These are phyloP conservation scores for Penicillium flavigenum DNA, from an alignment of 495 filamentous ascomycete genomes.

Conservation along the genomic window DNA sequence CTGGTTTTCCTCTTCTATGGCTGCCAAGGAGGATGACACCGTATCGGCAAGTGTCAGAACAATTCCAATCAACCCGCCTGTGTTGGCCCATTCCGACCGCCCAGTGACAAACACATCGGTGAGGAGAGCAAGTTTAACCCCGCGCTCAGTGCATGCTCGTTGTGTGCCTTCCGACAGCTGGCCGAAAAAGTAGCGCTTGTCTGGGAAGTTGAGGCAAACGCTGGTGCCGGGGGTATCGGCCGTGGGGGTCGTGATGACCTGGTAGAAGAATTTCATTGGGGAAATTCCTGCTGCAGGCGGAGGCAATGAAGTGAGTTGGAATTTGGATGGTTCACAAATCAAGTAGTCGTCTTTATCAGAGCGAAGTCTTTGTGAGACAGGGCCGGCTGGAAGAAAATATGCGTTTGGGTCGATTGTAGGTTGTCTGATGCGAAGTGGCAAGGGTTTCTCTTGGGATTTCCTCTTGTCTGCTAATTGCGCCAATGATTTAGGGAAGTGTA, in stretches of 20 bases:
- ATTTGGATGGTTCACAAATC: constrained; percentile 25
- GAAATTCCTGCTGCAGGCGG: neutral
- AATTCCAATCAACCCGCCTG: constrained; percentile 80
- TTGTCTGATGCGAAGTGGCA: constrained; percentile 5
- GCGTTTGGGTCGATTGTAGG: constrained; percentile 7
- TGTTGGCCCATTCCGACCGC: constrained; percentile 66
- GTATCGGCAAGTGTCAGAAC: constrained; percentile 78
- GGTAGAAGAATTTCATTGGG: constrained; percentile 67
- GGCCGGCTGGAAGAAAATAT: constrained; percentile 16
- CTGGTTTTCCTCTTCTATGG: constrained; percentile 34
- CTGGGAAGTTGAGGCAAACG: constrained; percentile 72
- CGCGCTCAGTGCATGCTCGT: constrained; percentile 67
- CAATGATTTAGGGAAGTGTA: neutral
- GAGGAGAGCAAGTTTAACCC: constrained; percentile 57
- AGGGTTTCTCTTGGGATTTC: neutral
- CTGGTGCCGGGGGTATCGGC: constrained; percentile 83
- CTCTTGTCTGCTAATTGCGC: neutral
- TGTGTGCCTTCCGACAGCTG: constrained; percentile 82
- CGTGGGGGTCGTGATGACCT: constrained; percentile 80
- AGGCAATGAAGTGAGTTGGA: constrained; percentile 11
- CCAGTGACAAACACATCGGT: constrained; percentile 81
- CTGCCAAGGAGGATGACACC: constrained; percentile 31
- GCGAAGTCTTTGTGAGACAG: neutral
- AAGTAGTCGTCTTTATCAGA: constrained; percentile 21
- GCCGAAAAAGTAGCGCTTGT: constrained; percentile 84